Evolutionary conservation across 1,284 basidiomycete genomes (phyloP).

Genomic region (Taiwanofungus camphoratus): DNA sequence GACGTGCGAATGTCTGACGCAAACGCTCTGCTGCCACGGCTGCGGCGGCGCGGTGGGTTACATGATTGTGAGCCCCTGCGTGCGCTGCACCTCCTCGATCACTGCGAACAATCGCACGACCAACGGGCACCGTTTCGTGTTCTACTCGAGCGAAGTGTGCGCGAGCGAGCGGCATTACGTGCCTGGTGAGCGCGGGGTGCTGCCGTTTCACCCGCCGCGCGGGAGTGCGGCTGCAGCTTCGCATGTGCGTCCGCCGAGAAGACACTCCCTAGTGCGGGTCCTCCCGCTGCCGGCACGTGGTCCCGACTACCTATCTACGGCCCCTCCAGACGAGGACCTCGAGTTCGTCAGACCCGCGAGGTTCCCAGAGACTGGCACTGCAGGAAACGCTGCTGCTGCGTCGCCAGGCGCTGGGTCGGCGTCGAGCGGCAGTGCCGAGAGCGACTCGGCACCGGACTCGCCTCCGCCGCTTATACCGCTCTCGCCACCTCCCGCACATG

Average conservation of each 20-base stretch:
- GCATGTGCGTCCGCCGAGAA: conserved; percentile 13
- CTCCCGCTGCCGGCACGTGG: not conserved
- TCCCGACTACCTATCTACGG: not conserved
- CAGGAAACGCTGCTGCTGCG: no score
- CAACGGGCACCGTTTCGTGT: conserved; percentile 86
- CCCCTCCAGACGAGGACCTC: not conserved
- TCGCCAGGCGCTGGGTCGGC: no score
- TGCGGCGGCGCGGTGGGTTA: conserved; percentile 76
- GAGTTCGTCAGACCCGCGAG: no score
- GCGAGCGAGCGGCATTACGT: conserved; percentile 69
- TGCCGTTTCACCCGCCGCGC: conserved; percentile 37
- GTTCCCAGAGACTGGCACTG: no score
- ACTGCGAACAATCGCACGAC: conserved; percentile 60
- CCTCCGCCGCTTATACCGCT: conserved; percentile 14
- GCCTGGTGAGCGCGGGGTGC: conserved; percentile 63
- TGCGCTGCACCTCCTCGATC: conserved; percentile 67
- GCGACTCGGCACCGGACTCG: conserved; percentile 6
- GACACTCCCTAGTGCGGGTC: not conserved
- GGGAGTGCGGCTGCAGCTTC: no score
- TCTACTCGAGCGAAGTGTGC: conserved; percentile 75
- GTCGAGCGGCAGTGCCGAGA: no score
- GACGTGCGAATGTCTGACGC: conserved; percentile 65
- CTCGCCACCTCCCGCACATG: conserved; percentile 13
- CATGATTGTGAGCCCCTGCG: conserved; percentile 70
- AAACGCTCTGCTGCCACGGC: conserved; percentile 76